These are phyloP conservation scores for Alternaria arbusti DNA, from an alignment of 2,329 filamentous ascomycete species.

Conservation along the genomic window DNA sequence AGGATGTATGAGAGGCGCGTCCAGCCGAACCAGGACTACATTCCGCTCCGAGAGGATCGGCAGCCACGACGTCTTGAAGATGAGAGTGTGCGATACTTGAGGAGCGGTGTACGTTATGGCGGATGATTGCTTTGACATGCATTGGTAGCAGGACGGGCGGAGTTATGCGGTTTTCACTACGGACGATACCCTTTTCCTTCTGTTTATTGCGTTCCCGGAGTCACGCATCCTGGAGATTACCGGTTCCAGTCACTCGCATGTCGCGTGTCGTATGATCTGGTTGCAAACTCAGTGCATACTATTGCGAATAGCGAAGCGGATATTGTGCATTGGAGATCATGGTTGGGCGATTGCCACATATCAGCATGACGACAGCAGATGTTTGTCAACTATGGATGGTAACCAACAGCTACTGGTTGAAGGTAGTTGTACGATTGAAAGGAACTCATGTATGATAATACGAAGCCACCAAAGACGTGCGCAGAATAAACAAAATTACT, in stretches of 20 bases:
- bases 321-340: neutral
- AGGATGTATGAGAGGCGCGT: constrained; percentile 19
- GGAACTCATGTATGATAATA: neutral
- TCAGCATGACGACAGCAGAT: neutral
- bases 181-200: constrained; percentile 36
- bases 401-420: neutral
- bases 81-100: constrained; percentile 13
- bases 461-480: neutral
- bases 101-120: constrained; percentile 21
- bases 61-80: constrained; percentile 13
- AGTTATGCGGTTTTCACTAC: constrained; percentile 23
- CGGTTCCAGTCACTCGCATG: neutral
- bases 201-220: constrained; percentile 13
- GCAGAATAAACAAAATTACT: neutral
- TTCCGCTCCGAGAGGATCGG: constrained; percentile 15
- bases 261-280: neutral
- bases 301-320: neutral
- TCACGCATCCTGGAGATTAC: constrained; percentile 8
- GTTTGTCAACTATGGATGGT: neutral
- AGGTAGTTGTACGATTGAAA: neutral
- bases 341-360: neutral
- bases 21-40: constrained; percentile 16
- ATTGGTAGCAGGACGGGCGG: constrained; percentile 10
- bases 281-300: neutral
- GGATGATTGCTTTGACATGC: constrained; percentile 17